These are phyloP conservation scores for Yamadazyma blattariae DNA, from an alignment of 1,139 yeast genomes.

Conservation along the genomic window DNA sequence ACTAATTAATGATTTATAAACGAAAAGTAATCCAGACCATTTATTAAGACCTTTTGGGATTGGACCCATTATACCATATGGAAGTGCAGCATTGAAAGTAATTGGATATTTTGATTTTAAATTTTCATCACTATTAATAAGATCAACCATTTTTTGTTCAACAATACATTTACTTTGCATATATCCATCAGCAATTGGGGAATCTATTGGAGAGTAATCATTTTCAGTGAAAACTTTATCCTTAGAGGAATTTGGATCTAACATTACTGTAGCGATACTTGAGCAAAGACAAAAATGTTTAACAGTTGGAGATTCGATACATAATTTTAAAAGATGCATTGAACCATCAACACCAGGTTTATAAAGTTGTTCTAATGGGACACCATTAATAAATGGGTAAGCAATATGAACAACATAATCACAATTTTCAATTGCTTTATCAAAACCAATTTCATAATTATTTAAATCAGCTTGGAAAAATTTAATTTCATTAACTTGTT, in stretches of 20 bases:
- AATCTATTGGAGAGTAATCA: conserved; percentile 2
- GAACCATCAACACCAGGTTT: conserved; percentile 14
- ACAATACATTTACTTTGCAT: conserved; percentile 13
- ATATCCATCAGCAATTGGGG: conserved; percentile 11
- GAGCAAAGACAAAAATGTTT: conserved; percentile 20
- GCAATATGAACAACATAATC: conserved; percentile 17
- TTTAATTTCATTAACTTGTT: conserved; percentile 9
- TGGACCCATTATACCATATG: conserved; percentile 19
- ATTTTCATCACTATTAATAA: conserved; percentile 9
- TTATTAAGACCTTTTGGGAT: conserved; percentile 9
- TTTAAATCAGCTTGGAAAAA: conserved; percentile 15
- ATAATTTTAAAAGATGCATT: conserved; percentile 9
- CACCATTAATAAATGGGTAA: conserved; percentile 10
- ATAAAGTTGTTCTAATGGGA: conserved; percentile 9
- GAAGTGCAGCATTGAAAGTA: conserved; percentile 14
- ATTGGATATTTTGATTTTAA: conserved; percentile 8
- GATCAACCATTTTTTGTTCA: conserved; percentile 15
- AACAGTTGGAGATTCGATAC: conserved; percentile 14
- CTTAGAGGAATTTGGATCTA: conserved; percentile 5
- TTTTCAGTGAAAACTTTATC: conserved; percentile 6
- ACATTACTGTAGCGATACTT: conserved; percentile 17
- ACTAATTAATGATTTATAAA: neutral
- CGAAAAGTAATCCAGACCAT: neutral
- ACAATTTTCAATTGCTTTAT: conserved; percentile 12
- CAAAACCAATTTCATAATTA: conserved; percentile 14